Conservation (phyloP, 2,329 filamentous ascomycete genomes). For the Sporothrix mexicana region DNA sequence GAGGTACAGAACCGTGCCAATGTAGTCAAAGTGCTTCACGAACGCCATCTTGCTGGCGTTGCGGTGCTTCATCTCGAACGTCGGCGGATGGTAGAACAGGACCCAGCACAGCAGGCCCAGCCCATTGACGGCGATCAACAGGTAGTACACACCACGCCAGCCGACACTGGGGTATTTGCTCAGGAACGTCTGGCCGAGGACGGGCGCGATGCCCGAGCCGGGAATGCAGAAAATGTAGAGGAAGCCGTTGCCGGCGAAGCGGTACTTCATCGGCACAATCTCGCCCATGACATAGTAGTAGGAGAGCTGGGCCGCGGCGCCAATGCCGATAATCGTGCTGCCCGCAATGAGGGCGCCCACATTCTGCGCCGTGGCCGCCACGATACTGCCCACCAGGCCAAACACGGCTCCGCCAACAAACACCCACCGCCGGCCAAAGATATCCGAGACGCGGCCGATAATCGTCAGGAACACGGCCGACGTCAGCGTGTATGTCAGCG, state of each 20-base stretch:
- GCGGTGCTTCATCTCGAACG: slow-evolving; percentile 44
- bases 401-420: slow-evolving; percentile 43
- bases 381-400: slow-evolving; percentile 47
- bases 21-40: slow-evolving; percentile 44
- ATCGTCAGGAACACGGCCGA: slow-evolving; percentile 41
- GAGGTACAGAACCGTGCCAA: slow-evolving; percentile 44
- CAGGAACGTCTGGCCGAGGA: slow-evolving; percentile 41
- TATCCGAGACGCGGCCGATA: slow-evolving; percentile 42
- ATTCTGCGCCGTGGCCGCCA: slow-evolving; percentile 46
- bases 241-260: slow-evolving; percentile 44
- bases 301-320: slow-evolving; percentile 47
- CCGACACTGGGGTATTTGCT: slow-evolving; percentile 40
- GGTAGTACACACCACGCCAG: slow-evolving; percentile 44
- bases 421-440: slow-evolving; percentile 43
- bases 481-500: slow-evolving; percentile 43
- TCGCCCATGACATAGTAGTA: slow-evolving; percentile 49
- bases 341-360: slow-evolving; percentile 48
- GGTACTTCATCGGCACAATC: slow-evolving; percentile 49
- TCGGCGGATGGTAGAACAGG: slow-evolving; percentile 46
- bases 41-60: slow-evolving; percentile 40
- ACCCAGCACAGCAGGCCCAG: slow-evolving; percentile 43
- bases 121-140: slow-evolving; percentile 43
- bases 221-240: slow-evolving; percentile 46
- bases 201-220: slow-evolving; percentile 42
- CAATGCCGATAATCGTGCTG: slow-evolving; percentile 47